A percentile compares a stretch with the other conserved stretches of the same genome.
These are phyloP conservation scores for Volvox reticuliferus DNA, from an alignment of 139 green algal genomes.

Conservation along the genomic window DNA sequence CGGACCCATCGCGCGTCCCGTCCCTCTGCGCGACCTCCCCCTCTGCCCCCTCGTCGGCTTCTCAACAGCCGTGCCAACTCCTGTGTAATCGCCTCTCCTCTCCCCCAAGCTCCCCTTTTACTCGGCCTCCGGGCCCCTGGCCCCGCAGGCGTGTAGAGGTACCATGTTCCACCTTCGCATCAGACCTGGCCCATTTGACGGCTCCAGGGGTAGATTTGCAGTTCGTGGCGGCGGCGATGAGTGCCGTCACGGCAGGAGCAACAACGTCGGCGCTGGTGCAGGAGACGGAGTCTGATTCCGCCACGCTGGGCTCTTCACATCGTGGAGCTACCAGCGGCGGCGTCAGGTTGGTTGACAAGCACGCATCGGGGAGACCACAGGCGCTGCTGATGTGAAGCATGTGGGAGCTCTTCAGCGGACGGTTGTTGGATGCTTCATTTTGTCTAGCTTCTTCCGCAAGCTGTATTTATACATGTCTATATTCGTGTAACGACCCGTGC, in stretches of 20 bases:
- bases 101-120: no score
- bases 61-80: no score
- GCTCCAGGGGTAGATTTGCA: slow-evolving; percentile 19
- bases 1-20: no score
- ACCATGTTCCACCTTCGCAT: slow-evolving; percentile 64
- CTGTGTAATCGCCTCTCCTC: no score
- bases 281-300: not conserved
- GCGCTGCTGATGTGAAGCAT: not conserved
- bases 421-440: no score
- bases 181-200: slow-evolving; percentile 56
- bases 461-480: no score
- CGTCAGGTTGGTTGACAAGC: not conserved
- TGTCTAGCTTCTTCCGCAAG: no score
- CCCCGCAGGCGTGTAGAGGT: slow-evolving; percentile 20
- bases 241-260: not conserved
- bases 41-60: no score
- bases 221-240: not conserved
- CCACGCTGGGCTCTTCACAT: not conserved
- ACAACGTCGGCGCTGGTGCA: not conserved
- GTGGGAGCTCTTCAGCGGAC: no score
- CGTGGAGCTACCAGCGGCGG: not conserved
- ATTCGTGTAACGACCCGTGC: no score
- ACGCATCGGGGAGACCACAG: not conserved
- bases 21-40: no score
- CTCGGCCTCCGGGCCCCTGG: no score